These are phyloP conservation scores for Botrytis aclada DNA, from an alignment of 2,329 filamentous ascomycete genomes.

Conservation along the genomic window DNA sequence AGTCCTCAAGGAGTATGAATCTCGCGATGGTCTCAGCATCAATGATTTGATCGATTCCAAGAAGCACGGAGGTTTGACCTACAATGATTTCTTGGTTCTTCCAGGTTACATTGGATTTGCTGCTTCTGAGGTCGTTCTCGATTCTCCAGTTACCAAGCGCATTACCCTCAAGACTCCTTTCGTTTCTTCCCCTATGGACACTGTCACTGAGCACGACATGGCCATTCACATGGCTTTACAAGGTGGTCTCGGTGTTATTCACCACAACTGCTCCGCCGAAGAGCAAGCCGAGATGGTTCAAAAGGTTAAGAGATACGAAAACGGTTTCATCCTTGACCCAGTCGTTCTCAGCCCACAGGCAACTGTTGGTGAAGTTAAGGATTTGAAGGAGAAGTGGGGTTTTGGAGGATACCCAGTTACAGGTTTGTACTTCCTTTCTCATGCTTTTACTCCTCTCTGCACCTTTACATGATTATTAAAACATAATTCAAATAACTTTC, in stretches of 20 bases:
- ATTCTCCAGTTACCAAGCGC: constrained; percentile 90
- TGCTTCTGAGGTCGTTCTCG: constrained; percentile 81
- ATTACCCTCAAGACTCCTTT: constrained; percentile 96
- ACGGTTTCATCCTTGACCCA: constrained; percentile 96
- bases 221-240: constrained; percentile 94
- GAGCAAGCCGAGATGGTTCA: constrained; percentile 98
- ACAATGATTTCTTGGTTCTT: constrained; percentile 97
- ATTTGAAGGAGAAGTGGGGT: constrained; percentile 95
- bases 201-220: constrained; percentile 99
- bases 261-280: constrained; percentile 99
- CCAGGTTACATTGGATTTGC: constrained; percentile 98
- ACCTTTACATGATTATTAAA: constrained; percentile 68
- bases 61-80: constrained; percentile 89
- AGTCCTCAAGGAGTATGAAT: constrained; percentile 75
- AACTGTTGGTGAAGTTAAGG: constrained; percentile 86
- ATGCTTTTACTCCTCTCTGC: constrained; percentile 30
- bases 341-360: constrained; percentile 85
- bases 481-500: constrained; percentile 92
- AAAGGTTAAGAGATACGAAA: constrained; percentile 99
- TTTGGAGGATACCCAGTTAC: constrained; percentile 98
- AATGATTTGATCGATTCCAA: constrained; percentile 86
- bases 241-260: constrained; percentile 88
- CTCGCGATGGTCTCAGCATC: constrained; percentile 82
- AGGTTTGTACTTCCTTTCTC: constrained; percentile 60
- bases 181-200: constrained; percentile 98